phyloP scores from a whole-genome alignment of 2,329 filamentous ascomycete genomes.

The Xylariaceae sp. region DNA sequence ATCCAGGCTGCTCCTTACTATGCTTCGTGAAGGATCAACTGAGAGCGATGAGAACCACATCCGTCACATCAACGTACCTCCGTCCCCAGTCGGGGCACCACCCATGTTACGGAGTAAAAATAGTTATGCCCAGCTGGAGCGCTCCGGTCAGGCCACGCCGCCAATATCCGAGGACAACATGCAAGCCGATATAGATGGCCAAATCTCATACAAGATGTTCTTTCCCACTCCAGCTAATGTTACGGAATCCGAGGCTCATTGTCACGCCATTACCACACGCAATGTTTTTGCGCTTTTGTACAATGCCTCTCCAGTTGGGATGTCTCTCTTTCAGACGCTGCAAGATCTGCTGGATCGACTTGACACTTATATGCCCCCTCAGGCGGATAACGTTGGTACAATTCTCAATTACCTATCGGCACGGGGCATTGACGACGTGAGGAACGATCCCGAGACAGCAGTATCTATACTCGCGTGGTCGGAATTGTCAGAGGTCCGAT shows the following conservation, averaged over 20 bases:
- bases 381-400: slow-evolving; percentile 53
- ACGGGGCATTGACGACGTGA: slow-evolving; percentile 60
- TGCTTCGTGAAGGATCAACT: slow-evolving; percentile 50
- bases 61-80: slow-evolving; percentile 37
- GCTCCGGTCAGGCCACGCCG: slow-evolving; percentile 39
- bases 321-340: slow-evolving; percentile 60
- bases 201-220: slow-evolving; percentile 59
- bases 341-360: slow-evolving; percentile 59
- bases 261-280: slow-evolving; percentile 62
- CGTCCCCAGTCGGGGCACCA: slow-evolving; percentile 41
- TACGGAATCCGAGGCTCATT: slow-evolving; percentile 45
- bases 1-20: slow-evolving; percentile 49
- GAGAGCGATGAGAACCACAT: slow-evolving; percentile 41
- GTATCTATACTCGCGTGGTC: slow-evolving; percentile 62
- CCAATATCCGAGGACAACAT: slow-evolving; percentile 44
- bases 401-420: slow-evolving; percentile 58
- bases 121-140: slow-evolving; percentile 27
- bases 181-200: slow-evolving; percentile 46
- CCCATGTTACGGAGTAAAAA: slow-evolving; percentile 38
- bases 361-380: slow-evolving; percentile 53
- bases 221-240: slow-evolving; percentile 54
- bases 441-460: slow-evolving; percentile 56
- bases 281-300: slow-evolving; percentile 66
- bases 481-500: slow-evolving; percentile 57
- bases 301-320: slow-evolving; percentile 60